phyloP scores from a whole-genome alignment of 108 stramenopile species.

The Skeletonema tropicum region DNA sequence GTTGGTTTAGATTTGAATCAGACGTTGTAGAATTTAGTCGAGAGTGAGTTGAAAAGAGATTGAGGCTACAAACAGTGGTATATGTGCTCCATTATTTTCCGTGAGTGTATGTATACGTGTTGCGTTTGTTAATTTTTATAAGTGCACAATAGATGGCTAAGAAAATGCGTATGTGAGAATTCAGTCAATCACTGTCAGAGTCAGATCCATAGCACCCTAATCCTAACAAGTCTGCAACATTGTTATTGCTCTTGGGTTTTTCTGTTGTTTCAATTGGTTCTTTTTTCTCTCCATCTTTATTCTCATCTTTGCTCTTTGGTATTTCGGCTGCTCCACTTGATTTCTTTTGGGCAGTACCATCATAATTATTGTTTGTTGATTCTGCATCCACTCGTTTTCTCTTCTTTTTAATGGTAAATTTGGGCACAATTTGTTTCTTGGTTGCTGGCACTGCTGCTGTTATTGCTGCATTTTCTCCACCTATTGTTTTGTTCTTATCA shows the following conservation, averaged over 20 bases:
- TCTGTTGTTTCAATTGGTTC: background rate
- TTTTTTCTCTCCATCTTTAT: background rate
- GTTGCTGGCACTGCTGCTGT: background rate
- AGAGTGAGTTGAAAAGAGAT: background rate
- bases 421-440: constrained; percentile 28
- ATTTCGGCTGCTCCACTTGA: background rate
- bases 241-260: background rate
- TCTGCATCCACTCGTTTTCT: constrained; percentile 7
- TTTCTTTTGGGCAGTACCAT: background rate
- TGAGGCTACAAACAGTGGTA: no score
- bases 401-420: constrained; percentile 50
- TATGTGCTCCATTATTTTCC: background rate
- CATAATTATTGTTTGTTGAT: background rate
- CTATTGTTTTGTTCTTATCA: no score
- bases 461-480: no score
- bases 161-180: background rate
- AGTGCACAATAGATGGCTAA: background rate
- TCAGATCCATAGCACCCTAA: constrained; percentile 74
- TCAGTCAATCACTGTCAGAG: constrained; percentile 34
- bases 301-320: background rate
- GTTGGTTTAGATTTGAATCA: background rate
- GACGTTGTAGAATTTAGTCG: background rate
- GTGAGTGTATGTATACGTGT: background rate
- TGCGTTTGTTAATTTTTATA: background rate
- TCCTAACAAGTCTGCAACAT: constrained; percentile 48